These are phyloP conservation scores for Zygnema circumcarinatum DNA, from an alignment of 139 green algal species.

Conservation along the genomic window DNA sequence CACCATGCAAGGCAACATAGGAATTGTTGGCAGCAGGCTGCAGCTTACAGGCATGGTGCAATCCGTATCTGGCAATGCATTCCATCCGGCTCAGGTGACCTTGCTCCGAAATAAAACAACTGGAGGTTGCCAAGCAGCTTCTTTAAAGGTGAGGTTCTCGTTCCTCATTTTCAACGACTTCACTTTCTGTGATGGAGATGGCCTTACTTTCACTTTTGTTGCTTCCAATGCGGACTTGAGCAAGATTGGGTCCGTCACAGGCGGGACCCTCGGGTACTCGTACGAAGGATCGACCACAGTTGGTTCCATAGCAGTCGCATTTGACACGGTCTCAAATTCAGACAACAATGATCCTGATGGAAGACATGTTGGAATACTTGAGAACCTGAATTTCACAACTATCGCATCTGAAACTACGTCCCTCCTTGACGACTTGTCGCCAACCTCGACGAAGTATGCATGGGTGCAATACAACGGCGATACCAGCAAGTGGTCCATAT, in stretches of 20 bases:
- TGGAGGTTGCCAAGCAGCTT: background rate
- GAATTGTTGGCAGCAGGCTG: background rate
- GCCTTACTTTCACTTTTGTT: background rate
- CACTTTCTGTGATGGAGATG: background rate
- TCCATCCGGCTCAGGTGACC: background rate
- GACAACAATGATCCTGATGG: background rate
- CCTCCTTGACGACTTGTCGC: background rate
- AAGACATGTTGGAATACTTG: background rate
- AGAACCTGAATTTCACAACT: background rate
- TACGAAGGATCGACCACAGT: background rate
- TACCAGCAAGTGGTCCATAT: background rate
- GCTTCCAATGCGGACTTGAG: background rate
- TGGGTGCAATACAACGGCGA: background rate
- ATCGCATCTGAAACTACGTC: background rate
- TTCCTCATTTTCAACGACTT: background rate
- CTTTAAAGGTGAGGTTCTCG: background rate
- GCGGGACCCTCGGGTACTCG: background rate
- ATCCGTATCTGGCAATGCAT: background rate
- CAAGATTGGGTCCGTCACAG: background rate
- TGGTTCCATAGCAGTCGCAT: background rate
- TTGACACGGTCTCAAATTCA: background rate
- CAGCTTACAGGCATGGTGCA: background rate
- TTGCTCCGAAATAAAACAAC: background rate
- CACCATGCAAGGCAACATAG: too few relatives aligned
- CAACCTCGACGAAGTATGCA: background rate